Percentiles rank a stretch among this genome's conserved stretches.
phyloP scores from a whole-genome alignment of 1,284 basidiomycete species.

The Sporisorium graminicola region DNA sequence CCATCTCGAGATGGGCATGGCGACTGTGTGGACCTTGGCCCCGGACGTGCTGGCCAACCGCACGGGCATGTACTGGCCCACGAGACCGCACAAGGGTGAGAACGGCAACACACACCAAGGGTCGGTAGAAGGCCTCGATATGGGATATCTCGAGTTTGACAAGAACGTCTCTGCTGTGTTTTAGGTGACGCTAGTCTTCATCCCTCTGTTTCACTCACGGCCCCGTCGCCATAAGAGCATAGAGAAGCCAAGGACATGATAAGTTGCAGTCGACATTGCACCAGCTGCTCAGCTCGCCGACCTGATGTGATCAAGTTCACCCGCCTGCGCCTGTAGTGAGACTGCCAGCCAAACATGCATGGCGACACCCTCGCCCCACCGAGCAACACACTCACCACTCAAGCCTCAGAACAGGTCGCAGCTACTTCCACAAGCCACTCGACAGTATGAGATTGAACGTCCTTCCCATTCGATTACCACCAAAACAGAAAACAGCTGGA shows the following conservation, averaged over 20 bases:
- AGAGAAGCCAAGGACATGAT: background rate
- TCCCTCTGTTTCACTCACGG: too few species aligned
- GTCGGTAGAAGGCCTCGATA: too few species aligned
- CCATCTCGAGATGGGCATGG: constrained; percentile 61
- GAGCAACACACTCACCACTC: background rate
- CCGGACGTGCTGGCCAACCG: constrained; percentile 13
- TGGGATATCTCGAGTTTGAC: background rate
- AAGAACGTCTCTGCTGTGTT: background rate
- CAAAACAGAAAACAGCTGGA: background rate
- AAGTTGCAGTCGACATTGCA: too few species aligned
- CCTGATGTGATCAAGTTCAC: too few species aligned
- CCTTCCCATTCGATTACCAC: background rate
- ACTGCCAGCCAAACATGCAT: background rate
- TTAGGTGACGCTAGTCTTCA: background rate
- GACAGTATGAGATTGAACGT: background rate
- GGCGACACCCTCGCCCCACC: background rate
- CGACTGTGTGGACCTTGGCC: constrained; percentile 38
- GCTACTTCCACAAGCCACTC: background rate
- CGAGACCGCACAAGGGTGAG: too few species aligned
- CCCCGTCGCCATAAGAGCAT: background rate
- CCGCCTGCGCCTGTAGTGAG: background rate
- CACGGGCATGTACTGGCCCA: constrained; percentile 13
- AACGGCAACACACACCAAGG: constrained; percentile 10
- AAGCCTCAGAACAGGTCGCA: too few species aligned
- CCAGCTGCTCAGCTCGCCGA: too few species aligned